A percentile compares a stretch with the other conserved stretches of the same genome.
Evolutionary conservation across 768 basidiomycete genomes (phyloP).

Genomic region (Rhizopogon vulgaris): DNA sequence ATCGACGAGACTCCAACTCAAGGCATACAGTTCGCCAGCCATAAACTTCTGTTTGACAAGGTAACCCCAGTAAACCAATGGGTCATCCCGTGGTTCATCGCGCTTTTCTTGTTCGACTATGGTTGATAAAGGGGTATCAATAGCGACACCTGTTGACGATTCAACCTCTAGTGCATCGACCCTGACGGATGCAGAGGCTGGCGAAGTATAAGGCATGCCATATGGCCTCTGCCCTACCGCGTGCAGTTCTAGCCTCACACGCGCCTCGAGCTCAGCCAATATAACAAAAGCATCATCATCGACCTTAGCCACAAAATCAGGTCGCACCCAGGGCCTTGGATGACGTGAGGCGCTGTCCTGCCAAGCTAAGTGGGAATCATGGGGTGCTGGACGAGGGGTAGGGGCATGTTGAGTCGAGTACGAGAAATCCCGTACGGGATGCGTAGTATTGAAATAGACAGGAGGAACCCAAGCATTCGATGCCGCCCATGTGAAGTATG

Average conservation of each 20-base stretch:
- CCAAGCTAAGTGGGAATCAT: constrained; percentile 62
- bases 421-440: constrained; percentile 45
- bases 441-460: constrained; percentile 45
- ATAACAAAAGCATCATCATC: constrained; percentile 96
- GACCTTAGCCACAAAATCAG: constrained; percentile 89
- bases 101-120: constrained; percentile 1
- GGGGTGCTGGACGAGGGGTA: constrained; percentile 59
- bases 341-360: constrained; percentile 37
- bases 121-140: background rate
- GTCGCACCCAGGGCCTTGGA: constrained; percentile 67
- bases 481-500: constrained; percentile 91
- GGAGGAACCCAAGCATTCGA: constrained; percentile 89
- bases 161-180: background rate
- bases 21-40: constrained; percentile 90
- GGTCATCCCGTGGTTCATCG: constrained; percentile 38
- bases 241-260: constrained; percentile 73
- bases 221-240: constrained; percentile 26
- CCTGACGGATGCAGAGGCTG: background rate
- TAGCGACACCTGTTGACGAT: background rate
- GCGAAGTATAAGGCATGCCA: constrained; percentile 7
- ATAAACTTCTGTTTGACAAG: constrained; percentile 91
- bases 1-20: constrained; percentile 83
- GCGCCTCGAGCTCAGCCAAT: constrained; percentile 90
- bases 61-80: constrained; percentile 83
- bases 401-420: constrained; percentile 55